A percentile compares a stretch with the other conserved stretches of the same genome.
These are phyloP conservation scores for Pseudomonodictys pantanalensis DNA, from an alignment of 495 filamentous ascomycete species.

Conservation along the genomic window DNA sequence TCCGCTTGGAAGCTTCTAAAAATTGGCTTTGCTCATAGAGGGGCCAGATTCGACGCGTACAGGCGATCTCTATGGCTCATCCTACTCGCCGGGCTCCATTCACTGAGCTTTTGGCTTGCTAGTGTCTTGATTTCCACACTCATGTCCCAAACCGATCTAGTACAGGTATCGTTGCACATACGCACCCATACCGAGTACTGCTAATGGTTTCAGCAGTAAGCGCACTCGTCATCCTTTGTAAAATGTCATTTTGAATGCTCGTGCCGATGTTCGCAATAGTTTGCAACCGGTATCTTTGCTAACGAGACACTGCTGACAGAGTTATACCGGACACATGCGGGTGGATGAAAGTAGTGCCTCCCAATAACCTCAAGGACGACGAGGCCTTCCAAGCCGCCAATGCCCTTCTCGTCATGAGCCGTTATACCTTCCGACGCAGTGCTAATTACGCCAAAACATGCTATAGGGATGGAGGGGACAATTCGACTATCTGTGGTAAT, in stretches of 20 bases:
- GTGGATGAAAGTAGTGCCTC: neutral
- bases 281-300: neutral
- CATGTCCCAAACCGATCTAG: too few species aligned
- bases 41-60: neutral
- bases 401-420: constrained; percentile 4
- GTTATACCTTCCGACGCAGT: constrained; percentile 4
- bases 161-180: too few species aligned
- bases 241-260: too few species aligned
- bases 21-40: constrained; percentile 7
- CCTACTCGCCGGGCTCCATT: neutral
- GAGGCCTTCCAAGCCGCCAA: constrained; percentile 3
- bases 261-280: too few species aligned
- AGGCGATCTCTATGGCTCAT: neutral
- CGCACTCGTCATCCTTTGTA: too few species aligned
- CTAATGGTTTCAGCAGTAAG: too few species aligned
- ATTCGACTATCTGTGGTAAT: neutral
- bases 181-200: too few species aligned
- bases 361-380: neutral
- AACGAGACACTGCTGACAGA: neutral
- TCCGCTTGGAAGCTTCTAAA: constrained; percentile 4
- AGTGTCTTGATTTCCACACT: neutral
- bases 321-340: neutral
- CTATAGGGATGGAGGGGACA: neutral
- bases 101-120: neutral
- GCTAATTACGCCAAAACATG: constrained; percentile 9